These are phyloP conservation scores for Candida koratica DNA, from an alignment of 805 yeast genomes.

Conservation along the genomic window DNA sequence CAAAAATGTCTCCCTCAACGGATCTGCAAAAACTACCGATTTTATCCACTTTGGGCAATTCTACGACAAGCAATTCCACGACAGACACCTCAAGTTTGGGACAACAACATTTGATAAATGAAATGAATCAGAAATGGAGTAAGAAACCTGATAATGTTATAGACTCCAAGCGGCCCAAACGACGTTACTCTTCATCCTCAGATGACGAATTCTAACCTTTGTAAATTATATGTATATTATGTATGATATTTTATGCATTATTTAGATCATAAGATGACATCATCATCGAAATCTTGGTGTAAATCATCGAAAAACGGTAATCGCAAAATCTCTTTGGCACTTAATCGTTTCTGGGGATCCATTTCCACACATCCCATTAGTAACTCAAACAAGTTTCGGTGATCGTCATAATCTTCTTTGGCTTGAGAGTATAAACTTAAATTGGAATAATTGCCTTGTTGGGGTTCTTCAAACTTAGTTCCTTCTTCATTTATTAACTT, in stretches of 20 bases:
- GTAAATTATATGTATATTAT: constrained; percentile 4
- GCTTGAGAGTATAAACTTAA: constrained; percentile 11
- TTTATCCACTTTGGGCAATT: constrained; percentile 21
- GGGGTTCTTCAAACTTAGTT: constrained; percentile 27
- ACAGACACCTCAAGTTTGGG: too few species aligned
- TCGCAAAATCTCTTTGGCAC: constrained; percentile 53
- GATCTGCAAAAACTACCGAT: constrained; percentile 10
- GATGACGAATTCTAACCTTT: constrained; percentile 7
- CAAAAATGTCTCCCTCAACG: neutral
- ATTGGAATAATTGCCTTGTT: constrained; percentile 6
- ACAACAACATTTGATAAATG: constrained; percentile 31
- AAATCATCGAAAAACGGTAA: constrained; percentile 57
- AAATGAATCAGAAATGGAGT: constrained; percentile 41
- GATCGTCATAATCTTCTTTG: constrained; percentile 35
- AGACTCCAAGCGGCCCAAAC: constrained; percentile 9
- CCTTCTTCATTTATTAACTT: constrained; percentile 45
- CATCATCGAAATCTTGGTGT: constrained; percentile 34
- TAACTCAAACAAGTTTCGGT: constrained; percentile 49
- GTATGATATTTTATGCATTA: constrained; percentile 1
- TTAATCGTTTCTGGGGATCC: constrained; percentile 54
- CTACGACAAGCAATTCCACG: constrained; percentile 10
- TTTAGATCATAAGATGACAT: constrained; percentile 11
- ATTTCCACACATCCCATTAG: constrained; percentile 54
- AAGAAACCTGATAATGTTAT: constrained; percentile 17
- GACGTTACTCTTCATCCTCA: constrained; percentile 11